Base-by-base conservation (phyloP, 23 red algal genomes). In the Gracilaria gracilis region DNA sequence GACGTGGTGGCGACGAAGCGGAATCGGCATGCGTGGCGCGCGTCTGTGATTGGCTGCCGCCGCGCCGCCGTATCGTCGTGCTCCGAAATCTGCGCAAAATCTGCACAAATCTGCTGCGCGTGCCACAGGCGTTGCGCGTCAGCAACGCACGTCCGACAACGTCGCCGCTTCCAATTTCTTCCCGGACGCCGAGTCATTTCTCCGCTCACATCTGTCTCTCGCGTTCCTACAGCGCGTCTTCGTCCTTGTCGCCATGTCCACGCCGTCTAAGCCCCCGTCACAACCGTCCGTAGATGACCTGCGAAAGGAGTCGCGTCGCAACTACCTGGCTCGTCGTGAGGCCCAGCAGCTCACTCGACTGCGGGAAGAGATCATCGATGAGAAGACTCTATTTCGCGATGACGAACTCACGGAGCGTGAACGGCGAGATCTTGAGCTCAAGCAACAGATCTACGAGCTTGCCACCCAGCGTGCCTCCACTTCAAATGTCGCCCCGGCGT, bases 401-500 rank as follows among this genome's bases (percentile, higher is more conserved):
- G 95, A 90, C 49, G 50, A 91, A 25, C 80, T 96, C 66, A 88
- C 95, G 12, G 87, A 67, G 37, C 84, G 90, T 20, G 95, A 96
- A 67, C 39, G 74, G 16, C 53, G 57, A 9, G 95, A 90, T 67
- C 67, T 92, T 13, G 79, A 65, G 28, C 75, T 92, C 28, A 96
- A 96, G 70, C 84, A 96, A 81, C 67, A 92, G 40, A 64, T 86
- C 0, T 96, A 96, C 48, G 61, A 79, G 44, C 85, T 96, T 23
- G 95, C 95, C 11, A 67, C 79, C 23, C 39, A 70, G 46, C 87
- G 95, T n/a, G 88, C 75, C 0, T 71, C 72, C 37, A 61, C 57
- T 44, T 57, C 48, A 77, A 78, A 72, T 34, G 92, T 86, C 40
- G 65, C 64, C 34, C 47, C 72, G 40, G 74, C 70, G 25, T 67